Evolutionary conservation across 177 flowering plant species (phyloP).

Genomic region (Telopea speciosissima): DNA sequence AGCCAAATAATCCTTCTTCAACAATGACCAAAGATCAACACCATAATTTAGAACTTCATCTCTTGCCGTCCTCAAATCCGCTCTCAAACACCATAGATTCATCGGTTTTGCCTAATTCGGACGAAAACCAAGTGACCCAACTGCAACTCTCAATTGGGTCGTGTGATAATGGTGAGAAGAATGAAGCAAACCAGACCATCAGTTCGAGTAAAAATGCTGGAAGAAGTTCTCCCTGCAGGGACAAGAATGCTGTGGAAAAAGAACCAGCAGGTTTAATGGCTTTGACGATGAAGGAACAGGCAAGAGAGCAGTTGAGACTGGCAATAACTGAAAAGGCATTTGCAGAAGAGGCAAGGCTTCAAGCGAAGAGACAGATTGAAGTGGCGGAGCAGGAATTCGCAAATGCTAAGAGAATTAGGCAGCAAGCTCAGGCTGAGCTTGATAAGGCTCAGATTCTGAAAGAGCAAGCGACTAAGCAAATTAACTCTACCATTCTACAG

Average conservation of each 20-base stretch:
- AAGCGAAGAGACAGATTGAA: constrained; percentile 54
- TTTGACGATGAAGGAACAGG: constrained; percentile 32
- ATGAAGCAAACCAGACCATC: constrained; percentile 10
- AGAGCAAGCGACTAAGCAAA: constrained; percentile 48
- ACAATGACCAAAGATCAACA: not conserved
- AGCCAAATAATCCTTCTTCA: constrained; percentile 17
- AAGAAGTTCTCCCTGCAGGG: too few relatives aligned
- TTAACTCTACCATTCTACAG: constrained; percentile 51
- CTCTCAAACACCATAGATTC: constrained; percentile 3
- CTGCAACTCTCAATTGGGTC: constrained; percentile 63
- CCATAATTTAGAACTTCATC: constrained; percentile 64
- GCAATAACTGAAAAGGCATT: constrained; percentile 51
- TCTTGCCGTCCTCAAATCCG: constrained; percentile 32
- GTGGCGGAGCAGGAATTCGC: constrained; percentile 62
- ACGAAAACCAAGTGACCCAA: constrained; percentile 38
- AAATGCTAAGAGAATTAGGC: constrained; percentile 59
- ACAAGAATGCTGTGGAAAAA: not conserved
- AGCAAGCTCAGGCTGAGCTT: constrained; percentile 55
- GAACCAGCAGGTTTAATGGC: constrained; percentile 11
- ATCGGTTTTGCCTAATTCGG: constrained; percentile 24
- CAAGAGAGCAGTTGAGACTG: constrained; percentile 38
- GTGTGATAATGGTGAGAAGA: constrained; percentile 18
- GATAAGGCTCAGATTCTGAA: constrained; percentile 46
- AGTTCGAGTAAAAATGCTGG: constrained; percentile 3
- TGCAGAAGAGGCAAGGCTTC: constrained; percentile 55